A percentile compares a stretch with the other conserved stretches of the same genome.
These are phyloP conservation scores for Dipteronia sinensis DNA, from an alignment of 345 rosid species.

Conservation along the genomic window DNA sequence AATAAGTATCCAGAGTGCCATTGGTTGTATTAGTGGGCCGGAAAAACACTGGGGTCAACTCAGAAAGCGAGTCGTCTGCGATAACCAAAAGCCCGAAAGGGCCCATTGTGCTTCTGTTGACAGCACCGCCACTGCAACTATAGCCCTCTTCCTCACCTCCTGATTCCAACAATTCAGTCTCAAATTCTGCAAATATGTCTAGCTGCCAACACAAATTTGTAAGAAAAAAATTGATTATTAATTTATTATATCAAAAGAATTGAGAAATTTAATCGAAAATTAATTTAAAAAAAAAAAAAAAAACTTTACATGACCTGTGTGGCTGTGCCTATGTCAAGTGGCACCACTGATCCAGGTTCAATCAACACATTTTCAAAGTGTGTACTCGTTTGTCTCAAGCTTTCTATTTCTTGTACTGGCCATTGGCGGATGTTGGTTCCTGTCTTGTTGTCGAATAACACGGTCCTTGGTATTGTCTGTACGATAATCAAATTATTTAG, in stretches of 20 bases:
- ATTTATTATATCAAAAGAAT: background rate
- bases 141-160: conserved; percentile 30
- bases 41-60: conserved; percentile 76
- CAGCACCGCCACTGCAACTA: conserved; percentile 52
- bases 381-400: conserved; percentile 62
- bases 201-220: conserved; percentile 35
- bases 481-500: background rate
- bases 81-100: conserved; percentile 78
- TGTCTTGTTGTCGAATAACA: conserved; percentile 65
- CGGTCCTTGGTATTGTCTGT: conserved; percentile 76
- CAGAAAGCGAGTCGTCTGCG: conserved; percentile 68
- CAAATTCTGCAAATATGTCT: conserved; percentile 63
- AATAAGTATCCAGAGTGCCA: conserved; percentile 44
- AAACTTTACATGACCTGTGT: conserved; percentile 47
- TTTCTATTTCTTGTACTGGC: conserved; percentile 88
- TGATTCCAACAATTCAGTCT: conserved; percentile 34
- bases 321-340: conserved; percentile 56
- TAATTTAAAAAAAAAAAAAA: no score
- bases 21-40: conserved; percentile 44
- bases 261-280: background rate
- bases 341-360: conserved; percentile 61
- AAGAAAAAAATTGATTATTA: background rate
- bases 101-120: conserved; percentile 59
- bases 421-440: conserved; percentile 67
- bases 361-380: conserved; percentile 45